These are phyloP conservation scores for Bertia moriformis DNA, from an alignment of 2,329 filamentous ascomycete genomes.

Conservation along the genomic window DNA sequence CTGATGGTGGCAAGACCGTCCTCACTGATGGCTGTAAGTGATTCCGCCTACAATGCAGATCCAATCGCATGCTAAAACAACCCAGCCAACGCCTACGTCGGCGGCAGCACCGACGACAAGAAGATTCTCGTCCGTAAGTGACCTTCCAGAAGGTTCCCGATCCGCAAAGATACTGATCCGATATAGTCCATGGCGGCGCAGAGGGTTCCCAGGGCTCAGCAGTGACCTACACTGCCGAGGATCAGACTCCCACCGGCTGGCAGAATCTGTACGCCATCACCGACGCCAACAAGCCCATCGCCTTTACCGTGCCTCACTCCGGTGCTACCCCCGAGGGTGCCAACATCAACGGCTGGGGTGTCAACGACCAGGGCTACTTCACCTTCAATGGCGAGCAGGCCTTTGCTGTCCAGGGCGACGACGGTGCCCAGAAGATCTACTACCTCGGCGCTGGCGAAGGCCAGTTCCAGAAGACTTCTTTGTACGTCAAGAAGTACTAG, in stretches of 20 bases:
- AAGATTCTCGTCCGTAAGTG: neutral
- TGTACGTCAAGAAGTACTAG: neutral
- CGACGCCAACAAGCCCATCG: conserved; percentile 5
- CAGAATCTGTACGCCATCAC: neutral
- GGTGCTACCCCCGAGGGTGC: conserved; percentile 9
- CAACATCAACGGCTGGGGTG: conserved; percentile 9
- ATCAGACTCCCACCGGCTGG: neutral
- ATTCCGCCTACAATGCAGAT: too few relatives aligned
- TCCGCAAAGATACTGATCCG: too few relatives aligned
- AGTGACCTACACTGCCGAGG: neutral
- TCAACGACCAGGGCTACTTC: conserved; percentile 11
- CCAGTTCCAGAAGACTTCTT: neutral
- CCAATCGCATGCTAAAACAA: neutral
- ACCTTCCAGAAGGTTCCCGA: too few relatives aligned
- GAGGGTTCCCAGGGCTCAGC: neutral
- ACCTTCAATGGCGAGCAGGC: conserved; percentile 10
- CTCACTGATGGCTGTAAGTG: neutral
- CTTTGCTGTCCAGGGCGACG: conserved; percentile 6
- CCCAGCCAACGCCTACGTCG: neutral
- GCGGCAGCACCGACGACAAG: neutral
- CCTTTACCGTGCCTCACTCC: conserved; percentile 13
- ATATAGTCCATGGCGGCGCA: too few relatives aligned
- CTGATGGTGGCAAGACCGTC: neutral
- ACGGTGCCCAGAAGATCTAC: neutral
- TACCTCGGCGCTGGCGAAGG: neutral